Percentiles rank a stretch among this genome's conserved stretches.
phyloP scores from a whole-genome alignment of 169 alveolate species.

The Toxoplasma gondii region DNA sequence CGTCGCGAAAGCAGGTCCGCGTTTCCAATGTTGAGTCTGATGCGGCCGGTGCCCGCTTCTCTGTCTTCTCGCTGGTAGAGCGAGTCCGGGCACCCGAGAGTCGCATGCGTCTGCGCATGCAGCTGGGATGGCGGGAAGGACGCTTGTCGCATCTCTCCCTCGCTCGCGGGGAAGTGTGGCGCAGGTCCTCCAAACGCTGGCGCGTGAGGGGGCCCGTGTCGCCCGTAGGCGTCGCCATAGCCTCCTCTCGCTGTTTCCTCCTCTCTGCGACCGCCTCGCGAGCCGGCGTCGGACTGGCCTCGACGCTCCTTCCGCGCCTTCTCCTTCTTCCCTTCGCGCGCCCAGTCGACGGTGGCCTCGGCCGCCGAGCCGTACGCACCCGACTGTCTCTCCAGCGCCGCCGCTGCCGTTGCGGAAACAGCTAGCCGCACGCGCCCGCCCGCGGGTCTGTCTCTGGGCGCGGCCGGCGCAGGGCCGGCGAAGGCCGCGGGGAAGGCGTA shows the following conservation, averaged over 20 bases:
- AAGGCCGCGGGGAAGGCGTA: background rate
- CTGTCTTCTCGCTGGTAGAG: background rate
- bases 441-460: background rate
- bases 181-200: background rate
- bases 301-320: background rate
- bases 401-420: background rate
- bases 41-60: background rate
- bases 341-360: background rate
- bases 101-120: no score
- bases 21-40: background rate
- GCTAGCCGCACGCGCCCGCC: conserved; percentile 14
- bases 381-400: background rate
- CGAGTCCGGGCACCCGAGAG: background rate
- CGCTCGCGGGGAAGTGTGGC: no score
- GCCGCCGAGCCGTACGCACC: background rate
- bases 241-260: background rate
- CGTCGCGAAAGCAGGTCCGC: background rate
- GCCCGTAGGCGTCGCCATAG: background rate
- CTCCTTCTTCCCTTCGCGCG: background rate
- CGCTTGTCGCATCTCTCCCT: no score
- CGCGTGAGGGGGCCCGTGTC: background rate
- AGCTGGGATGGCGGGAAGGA: no score
- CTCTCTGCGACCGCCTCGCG: background rate
- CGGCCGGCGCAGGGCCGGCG: background rate
- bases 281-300: background rate